phyloP scores from a whole-genome alignment of 2,329 filamentous ascomycete species.

The Colletotrichum sp. region DNA sequence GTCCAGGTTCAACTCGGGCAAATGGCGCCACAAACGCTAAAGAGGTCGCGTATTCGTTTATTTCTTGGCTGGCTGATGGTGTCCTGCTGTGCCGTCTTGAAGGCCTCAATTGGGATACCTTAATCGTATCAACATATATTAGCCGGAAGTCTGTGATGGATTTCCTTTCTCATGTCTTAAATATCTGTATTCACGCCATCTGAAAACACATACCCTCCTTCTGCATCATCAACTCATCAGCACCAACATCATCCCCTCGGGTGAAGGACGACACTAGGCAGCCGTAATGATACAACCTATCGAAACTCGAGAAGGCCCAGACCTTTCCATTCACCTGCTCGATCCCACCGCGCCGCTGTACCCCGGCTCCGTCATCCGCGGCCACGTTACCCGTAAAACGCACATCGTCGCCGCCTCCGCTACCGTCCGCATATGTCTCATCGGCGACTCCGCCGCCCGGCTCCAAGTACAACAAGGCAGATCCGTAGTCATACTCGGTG shows the following conservation, averaged over 20 bases:
- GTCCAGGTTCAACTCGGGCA: not conserved
- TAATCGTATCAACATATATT: rapidly evolving
- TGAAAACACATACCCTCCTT: not conserved
- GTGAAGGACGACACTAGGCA: not conserved
- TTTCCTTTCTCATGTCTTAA: not conserved
- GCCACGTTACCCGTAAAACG: not conserved
- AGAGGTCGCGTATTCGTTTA: not conserved
- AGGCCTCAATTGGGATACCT: not conserved
- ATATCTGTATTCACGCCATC: rapidly evolving
- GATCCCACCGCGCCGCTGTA: not conserved
- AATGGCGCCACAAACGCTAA: not conserved
- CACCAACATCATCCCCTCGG: not conserved
- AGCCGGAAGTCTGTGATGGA: rapidly evolving
- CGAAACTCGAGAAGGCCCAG: not conserved
- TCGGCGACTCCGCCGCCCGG: not conserved
- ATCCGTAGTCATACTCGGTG: not conserved
- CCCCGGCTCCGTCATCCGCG: not conserved
- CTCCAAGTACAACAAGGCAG: not conserved
- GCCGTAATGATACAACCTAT: not conserved
- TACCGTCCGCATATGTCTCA: not conserved
- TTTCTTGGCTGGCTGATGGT: not conserved
- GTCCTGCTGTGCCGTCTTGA: not conserved
- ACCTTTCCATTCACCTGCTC: not conserved
- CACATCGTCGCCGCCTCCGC: not conserved
- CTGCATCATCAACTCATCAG: not conserved